These are phyloP conservation scores for Byssoonygena ceratinophila DNA, from an alignment of 2,329 filamentous ascomycete genomes.

Conservation along the genomic window DNA sequence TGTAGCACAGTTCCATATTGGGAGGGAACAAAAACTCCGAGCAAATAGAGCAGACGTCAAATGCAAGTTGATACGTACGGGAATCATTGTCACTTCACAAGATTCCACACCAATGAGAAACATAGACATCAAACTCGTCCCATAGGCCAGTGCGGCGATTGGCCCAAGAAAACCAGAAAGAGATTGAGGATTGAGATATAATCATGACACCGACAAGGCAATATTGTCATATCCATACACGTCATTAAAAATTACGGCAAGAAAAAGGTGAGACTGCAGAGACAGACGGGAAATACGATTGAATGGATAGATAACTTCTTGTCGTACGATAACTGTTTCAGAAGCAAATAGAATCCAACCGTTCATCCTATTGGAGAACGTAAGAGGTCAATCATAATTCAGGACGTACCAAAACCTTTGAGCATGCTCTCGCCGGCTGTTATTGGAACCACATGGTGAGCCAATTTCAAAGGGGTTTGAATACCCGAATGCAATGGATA, in stretches of 20 bases:
- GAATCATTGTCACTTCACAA: not conserved
- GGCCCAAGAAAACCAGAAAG: not conserved
- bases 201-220: conserved; percentile 9
- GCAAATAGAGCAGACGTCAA: not conserved
- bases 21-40: too few species aligned
- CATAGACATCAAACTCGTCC: not conserved
- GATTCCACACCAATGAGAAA: not conserved
- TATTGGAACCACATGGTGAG: not conserved
- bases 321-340: conserved; percentile 6
- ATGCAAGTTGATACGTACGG: not conserved
- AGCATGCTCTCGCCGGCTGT: not conserved
- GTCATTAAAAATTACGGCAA: conserved; percentile 13
- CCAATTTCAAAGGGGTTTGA: not conserved
- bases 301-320: not conserved
- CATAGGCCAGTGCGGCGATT: not conserved
- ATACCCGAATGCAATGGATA: not conserved
- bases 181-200: conserved; percentile 1
- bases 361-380: conserved; percentile 1
- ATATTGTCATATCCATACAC: conserved; percentile 16
- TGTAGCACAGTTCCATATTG: not conserved
- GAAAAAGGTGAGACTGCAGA: not conserved
- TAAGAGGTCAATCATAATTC: not conserved
- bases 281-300: conserved; percentile 1
- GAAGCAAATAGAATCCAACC: conserved; percentile 3
- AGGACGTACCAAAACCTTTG: conserved; percentile 6